phyloP scores from a whole-genome alignment of 2,329 filamentous ascomycete genomes.

The Calcarisporium arbuscula region DNA sequence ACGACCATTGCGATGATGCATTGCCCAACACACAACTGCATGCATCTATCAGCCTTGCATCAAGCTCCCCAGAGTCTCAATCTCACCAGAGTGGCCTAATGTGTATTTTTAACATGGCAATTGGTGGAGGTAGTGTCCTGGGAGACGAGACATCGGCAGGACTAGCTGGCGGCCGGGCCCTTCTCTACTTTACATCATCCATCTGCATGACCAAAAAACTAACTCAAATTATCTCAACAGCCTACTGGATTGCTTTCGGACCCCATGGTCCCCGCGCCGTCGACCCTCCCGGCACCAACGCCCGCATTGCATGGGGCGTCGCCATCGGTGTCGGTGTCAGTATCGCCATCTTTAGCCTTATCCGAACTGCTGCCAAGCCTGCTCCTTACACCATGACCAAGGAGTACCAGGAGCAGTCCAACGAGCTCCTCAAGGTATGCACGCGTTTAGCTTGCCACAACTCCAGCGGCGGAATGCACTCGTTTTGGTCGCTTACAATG shows the following conservation, averaged over 20 bases:
- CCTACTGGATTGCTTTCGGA: constrained; percentile 98
- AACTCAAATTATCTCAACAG: constrained; percentile 48
- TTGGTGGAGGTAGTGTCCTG: constrained; percentile 3
- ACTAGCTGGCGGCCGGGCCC: neutral
- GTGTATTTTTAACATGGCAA: no score
- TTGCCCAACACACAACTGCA: neutral
- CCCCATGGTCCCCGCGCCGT: constrained; percentile 87
- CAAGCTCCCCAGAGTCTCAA: constrained; percentile 9
- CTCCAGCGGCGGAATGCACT: no score
- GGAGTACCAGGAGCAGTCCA: constrained; percentile 93
- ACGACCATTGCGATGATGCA: constrained; percentile 8
- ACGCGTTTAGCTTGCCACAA: no score
- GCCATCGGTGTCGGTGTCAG: constrained; percentile 60
- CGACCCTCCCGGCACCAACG: constrained; percentile 76
- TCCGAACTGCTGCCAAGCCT: constrained; percentile 66
- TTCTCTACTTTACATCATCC: constrained; percentile 3
- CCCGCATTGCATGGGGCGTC: constrained; percentile 71
- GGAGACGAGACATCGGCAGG: neutral
- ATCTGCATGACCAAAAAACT: constrained; percentile 24
- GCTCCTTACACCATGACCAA: constrained; percentile 84
- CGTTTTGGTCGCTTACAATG: constrained; percentile 1
- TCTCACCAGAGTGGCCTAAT: no score
- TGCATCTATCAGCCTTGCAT: constrained; percentile 14
- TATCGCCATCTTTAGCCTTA: constrained; percentile 62
- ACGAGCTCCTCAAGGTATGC: constrained; percentile 84